Conservation (phyloP, 306 rosid species). For the Sicyos baderoa region DNA sequence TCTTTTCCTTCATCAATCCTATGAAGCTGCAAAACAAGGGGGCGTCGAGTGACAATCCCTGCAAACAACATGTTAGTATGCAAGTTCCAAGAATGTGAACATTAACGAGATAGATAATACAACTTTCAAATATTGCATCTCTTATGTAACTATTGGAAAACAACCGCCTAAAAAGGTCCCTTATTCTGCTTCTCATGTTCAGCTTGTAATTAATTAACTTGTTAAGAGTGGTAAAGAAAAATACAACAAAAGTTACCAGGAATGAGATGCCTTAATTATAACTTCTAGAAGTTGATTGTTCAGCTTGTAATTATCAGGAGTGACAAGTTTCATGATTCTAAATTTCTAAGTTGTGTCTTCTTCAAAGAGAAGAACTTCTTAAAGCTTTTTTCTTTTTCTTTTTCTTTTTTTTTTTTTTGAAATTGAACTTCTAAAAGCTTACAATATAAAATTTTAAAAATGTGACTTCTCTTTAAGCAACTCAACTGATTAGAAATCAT, state of each 20-base stretch:
- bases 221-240: background rate
- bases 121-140: background rate
- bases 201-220: background rate
- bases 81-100: background rate
- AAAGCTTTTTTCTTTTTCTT: no score
- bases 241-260: background rate
- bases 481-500: background rate
- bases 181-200: background rate
- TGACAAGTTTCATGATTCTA: background rate
- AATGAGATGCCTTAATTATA: background rate
- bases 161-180: background rate
- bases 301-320: background rate
- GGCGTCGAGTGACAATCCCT: conserved; percentile 92
- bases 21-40: conserved; percentile 87
- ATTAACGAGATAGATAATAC: background rate
- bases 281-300: conserved; percentile 7
- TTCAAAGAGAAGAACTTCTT: no score
- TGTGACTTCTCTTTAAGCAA: background rate
- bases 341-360: background rate
- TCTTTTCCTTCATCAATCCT: conserved; percentile 67
- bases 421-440: background rate
- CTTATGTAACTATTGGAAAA: background rate
- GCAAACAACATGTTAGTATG: conserved; percentile 17
- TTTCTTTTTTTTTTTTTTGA: no score
- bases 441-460: background rate